Base-by-base conservation (phyloP, 306 rosid genomes). In the Biancaea sappan region DNA sequence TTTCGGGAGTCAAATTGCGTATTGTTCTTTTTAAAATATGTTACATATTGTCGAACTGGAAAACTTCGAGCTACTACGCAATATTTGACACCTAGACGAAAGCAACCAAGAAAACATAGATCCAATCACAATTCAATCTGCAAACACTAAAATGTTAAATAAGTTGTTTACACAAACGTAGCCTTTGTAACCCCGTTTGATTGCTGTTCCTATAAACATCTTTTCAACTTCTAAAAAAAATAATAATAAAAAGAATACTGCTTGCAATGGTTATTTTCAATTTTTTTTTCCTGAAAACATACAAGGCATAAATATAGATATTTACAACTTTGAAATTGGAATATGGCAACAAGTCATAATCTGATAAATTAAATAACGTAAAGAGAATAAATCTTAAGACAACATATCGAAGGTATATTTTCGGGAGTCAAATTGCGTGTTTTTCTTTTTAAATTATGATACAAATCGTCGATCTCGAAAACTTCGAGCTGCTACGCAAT, bases 31-130 rank as follows among this genome's bases (percentile, higher is more conserved):
- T 7, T n/a, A 1, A 59, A 31, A n/a, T 7, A 60, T 11, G 21
- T n/a, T 32, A 19, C 6, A 18, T 22, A 32, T 32, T 26, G 7
- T 34, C 44, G 34, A 34, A 8, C 28, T 34, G 5, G 24, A 59
- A 28, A 26, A 26, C 2, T 14, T 24, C 13, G 11, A 53, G 24
- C 2, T 24, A 53, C 19, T 6, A 26, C 35, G 35, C 61, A 5
- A 54, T 8, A 62, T 35, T 4, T 34, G n/a, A n/a, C n/a, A n/a
- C n/a, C n/a, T 46, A 11, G 60, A 34, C 15, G 1, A 48, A 34
- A 50, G 2, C 14, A 16, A 71, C 12, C 3, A 24, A 43, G 9
- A 29, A 65, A 2, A 53, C 4, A 70, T 15, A 82, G 77, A 80
- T 80, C 71, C 41, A 69, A 62, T 52, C 15, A 64, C 22, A 13